A percentile compares a stretch with the other conserved stretches of the same genome.
These are phyloP conservation scores for Acer negundo DNA, from an alignment of 345 rosid genomes.

Conservation along the genomic window DNA sequence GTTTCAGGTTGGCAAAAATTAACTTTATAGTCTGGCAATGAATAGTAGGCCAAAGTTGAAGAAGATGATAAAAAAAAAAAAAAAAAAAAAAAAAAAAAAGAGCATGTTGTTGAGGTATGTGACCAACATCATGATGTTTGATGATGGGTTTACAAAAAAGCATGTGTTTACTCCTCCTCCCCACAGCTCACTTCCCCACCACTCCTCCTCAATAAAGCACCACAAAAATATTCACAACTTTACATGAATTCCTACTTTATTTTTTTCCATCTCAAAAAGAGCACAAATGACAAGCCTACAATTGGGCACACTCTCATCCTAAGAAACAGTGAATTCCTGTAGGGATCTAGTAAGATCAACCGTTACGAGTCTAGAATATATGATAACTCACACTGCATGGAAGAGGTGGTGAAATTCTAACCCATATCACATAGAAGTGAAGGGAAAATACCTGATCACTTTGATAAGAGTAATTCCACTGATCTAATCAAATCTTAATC, in stretches of 20 bases:
- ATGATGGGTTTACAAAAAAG: constrained; percentile 28
- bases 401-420: too few relatives aligned
- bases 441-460: too few relatives aligned
- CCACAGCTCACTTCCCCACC: constrained; percentile 20
- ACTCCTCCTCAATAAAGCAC: constrained; percentile 22
- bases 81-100: neutral
- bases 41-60: constrained; percentile 24
- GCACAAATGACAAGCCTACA: neutral
- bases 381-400: too few relatives aligned
- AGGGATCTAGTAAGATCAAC: too few relatives aligned
- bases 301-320: neutral
- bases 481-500: neutral
- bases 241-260: neutral
- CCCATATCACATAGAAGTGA: too few relatives aligned
- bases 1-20: constrained; percentile 7
- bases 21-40: constrained; percentile 35
- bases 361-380: too few relatives aligned
- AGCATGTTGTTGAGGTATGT: constrained; percentile 13
- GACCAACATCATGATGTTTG: constrained; percentile 32
- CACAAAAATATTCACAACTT: neutral
- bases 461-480: neutral
- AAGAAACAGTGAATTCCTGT: neutral
- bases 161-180: neutral
- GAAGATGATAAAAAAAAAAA: neutral
- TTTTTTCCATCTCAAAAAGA: neutral